Base-by-base conservation (phyloP, 179 eudicot genomes). In the Nepenthes alata region DNA sequence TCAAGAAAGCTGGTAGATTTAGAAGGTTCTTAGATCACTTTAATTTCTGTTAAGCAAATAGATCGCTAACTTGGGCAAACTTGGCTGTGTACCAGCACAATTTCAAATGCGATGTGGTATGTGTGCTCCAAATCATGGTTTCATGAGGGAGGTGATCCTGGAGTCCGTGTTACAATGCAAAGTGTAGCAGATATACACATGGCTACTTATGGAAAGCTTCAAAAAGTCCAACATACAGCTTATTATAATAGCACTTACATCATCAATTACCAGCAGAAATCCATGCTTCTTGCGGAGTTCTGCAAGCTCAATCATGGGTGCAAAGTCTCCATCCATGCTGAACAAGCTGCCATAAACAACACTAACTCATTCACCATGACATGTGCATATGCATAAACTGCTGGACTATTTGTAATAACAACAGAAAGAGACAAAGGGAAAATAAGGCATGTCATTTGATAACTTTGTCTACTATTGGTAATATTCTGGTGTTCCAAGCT, bases 301-400 rank as follows among this genome's bases (percentile, higher is more conserved):
- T 45, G 73, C 83, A 62, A 93, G 96, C 78, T 81, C 87, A 48
- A 35, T 54, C 88, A 93, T 83, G 48, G 96, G 98, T 67, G 98
- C 96, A 63, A 93, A 86, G 73, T 93, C 98, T 68, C 98, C 98
- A 75, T 93, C 98, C 98, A 93, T 93, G 68, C 98, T 93, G 75
- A 93, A 93, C 73, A 93, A 77, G 91, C 98, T 91, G 95, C 66
- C 73, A 73, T 63, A 41, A 50, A 47, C 9, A 10, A 64, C 4
- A 59, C 4, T 4, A 4, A 14, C 4, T 51, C 7, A 51, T 4
- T 14, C 55, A 51, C 55, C 11, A 25, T 51, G 14, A 11, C 55
- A 51, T 4, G 11, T 51, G 55, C 5, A 51, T 51, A 11, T 11
- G 4, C 16, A 41, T 7, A 41, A 41, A 41, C 5, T 4, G 8